These are phyloP conservation scores for Steccherinum ochraceum DNA, from an alignment of 768 basidiomycete genomes.

Conservation along the genomic window DNA sequence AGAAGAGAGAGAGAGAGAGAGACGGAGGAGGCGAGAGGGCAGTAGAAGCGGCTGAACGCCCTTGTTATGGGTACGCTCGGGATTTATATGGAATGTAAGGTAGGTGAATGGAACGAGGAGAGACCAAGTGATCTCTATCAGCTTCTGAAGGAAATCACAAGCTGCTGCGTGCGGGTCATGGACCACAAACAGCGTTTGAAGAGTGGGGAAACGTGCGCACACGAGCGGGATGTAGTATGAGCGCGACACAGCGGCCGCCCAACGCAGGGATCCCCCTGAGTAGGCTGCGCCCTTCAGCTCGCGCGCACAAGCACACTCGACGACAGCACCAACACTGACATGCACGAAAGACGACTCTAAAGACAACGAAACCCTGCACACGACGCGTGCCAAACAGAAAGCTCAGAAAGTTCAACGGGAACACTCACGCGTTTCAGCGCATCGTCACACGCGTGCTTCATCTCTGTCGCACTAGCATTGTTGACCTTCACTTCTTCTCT, in stretches of 20 bases:
- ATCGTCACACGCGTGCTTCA: conserved; percentile 69
- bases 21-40: not conserved
- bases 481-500: conserved; percentile 42
- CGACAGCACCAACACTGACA: no score
- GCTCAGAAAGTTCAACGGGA: not conserved
- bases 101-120: no score
- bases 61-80: not conserved
- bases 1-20: not conserved
- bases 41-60: not conserved
- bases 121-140: no score
- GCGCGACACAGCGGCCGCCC: no score
- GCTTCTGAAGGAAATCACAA: no score
- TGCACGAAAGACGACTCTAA: no score
- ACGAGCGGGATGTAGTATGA: not conserved
- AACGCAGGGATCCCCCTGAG: no score
- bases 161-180: no score
- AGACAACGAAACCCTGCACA: no score
- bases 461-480: conserved; percentile 41
- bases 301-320: no score
- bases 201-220: not conserved
- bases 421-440: conserved; percentile 75
- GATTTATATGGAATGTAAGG: no score
- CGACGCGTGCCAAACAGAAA: not conserved
- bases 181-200: not conserved
- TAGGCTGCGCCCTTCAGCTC: no score